Conservation (phyloP, 1,284 basidiomycete species). For the Ganoderma boninense region DNA sequence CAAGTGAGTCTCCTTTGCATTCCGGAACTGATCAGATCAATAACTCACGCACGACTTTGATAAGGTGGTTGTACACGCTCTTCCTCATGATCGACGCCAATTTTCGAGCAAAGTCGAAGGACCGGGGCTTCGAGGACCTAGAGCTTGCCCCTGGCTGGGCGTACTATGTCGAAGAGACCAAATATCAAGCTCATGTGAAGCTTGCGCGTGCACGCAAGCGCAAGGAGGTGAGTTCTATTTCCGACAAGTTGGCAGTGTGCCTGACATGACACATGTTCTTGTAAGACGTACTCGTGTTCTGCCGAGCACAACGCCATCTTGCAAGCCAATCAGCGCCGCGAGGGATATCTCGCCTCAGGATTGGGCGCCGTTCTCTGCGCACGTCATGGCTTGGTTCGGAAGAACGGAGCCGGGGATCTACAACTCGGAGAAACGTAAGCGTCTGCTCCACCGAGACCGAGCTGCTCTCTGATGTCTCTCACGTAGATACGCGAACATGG, state of each 20-base stretch:
- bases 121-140: slow-evolving; percentile 30
- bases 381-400: slow-evolving; percentile 43
- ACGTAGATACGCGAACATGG: slow-evolving; percentile 45
- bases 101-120: slow-evolving; percentile 37
- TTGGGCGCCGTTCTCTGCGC: slow-evolving; percentile 44
- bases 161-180: slow-evolving; percentile 35
- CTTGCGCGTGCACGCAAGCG: no score
- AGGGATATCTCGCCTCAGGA: slow-evolving; percentile 41
- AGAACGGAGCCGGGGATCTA: slow-evolving; percentile 44
- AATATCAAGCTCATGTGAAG: slow-evolving; percentile 12
- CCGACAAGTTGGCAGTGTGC: no score
- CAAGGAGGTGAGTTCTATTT: no score
- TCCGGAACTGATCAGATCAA: no score
- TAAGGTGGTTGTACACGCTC: slow-evolving; percentile 38
- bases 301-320: slow-evolving; percentile 38
- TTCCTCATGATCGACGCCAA: slow-evolving; percentile 40
- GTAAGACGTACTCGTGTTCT: slow-evolving; percentile 26
- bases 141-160: slow-evolving; percentile 35
- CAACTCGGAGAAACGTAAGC: slow-evolving; percentile 47
- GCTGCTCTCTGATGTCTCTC: slow-evolving; percentile 33
- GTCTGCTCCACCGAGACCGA: neutral
- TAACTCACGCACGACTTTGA: no score
- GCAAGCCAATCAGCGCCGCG: slow-evolving; percentile 31
- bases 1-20: no score
- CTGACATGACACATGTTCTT: no score